phyloP scores from a whole-genome alignment of 352 stramenopile genomes.

The Globisporangium alternatum region DNA sequence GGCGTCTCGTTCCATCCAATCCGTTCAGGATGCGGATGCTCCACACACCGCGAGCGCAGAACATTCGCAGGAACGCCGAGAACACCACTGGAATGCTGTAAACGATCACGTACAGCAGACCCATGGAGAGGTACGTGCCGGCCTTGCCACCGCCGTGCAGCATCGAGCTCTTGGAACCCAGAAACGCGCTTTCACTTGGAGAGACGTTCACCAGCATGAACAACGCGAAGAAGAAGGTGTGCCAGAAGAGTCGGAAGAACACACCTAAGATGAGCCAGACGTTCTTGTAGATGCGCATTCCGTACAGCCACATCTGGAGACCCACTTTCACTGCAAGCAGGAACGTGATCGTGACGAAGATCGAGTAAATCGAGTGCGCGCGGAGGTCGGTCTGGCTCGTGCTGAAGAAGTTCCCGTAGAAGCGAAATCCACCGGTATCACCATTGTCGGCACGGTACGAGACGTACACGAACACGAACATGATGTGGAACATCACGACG shows the following conservation, averaged over 20 bases:
- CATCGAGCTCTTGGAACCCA: constrained; percentile 40
- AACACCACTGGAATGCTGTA: constrained; percentile 64
- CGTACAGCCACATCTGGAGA: constrained; percentile 77
- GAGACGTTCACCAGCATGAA: constrained; percentile 63
- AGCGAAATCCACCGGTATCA: constrained; percentile 38
- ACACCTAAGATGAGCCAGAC: constrained; percentile 55
- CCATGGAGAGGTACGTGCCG: constrained; percentile 61
- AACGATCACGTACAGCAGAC: constrained; percentile 47
- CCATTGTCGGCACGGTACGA: constrained; percentile 61
- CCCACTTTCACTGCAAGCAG: constrained; percentile 63
- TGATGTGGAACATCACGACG: constrained; percentile 63
- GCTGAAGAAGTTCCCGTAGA: constrained; percentile 66
- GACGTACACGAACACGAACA: constrained; percentile 69
- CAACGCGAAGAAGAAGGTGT: constrained; percentile 66
- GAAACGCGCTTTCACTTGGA: constrained; percentile 44
- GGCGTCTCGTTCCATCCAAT: constrained; percentile 63
- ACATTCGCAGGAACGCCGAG: constrained; percentile 48
- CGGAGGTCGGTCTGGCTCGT: constrained; percentile 51
- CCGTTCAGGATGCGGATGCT: constrained; percentile 57
- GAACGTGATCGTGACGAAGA: constrained; percentile 59
- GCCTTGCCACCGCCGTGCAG: constrained; percentile 43
- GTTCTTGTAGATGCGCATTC: constrained; percentile 62
- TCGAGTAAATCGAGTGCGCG: constrained; percentile 65
- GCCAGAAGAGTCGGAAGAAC: constrained; percentile 69
- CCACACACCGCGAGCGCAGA: constrained; percentile 48